A percentile compares a stretch with the other conserved stretches of the same genome.
phyloP scores from a whole-genome alignment of 140 eudicot genomes.

The Anethum foeniculum region DNA sequence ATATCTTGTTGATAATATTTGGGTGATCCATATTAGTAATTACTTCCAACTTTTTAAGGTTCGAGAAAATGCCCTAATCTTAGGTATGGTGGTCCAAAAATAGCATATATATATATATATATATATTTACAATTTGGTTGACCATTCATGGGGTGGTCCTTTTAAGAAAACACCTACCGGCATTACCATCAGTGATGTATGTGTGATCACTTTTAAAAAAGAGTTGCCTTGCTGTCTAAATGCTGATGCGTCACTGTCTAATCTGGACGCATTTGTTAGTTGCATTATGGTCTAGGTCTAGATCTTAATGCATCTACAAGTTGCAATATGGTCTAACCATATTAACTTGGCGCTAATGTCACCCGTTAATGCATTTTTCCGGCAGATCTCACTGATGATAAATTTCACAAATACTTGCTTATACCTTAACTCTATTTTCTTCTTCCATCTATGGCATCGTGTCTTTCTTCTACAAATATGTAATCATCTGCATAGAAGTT shows the following conservation, averaged over 20 bases:
- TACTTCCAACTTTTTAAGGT: background rate
- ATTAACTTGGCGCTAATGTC: background rate
- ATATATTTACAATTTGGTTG: too few species aligned
- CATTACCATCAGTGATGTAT: background rate
- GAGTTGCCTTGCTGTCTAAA: background rate
- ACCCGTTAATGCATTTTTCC: background rate
- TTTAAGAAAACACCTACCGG: background rate
- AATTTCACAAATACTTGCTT: background rate
- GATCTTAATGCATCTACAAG: background rate
- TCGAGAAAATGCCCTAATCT: background rate
- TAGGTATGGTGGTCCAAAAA: background rate
- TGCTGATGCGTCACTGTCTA: background rate
- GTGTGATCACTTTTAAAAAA: background rate
- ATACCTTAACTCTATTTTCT: background rate
- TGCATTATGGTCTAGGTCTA: background rate
- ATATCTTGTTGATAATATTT: background rate
- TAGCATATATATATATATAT: background rate
- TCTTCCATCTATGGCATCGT: background rate
- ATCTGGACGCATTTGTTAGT: background rate
- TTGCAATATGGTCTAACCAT: background rate
- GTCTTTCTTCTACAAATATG: background rate
- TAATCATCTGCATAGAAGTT: background rate
- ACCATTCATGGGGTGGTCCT: background rate
- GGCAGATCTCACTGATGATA: background rate
- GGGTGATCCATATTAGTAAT: background rate